Conservation (phyloP, 331 rosid genomes). For the Quercus tomentella region DNA sequence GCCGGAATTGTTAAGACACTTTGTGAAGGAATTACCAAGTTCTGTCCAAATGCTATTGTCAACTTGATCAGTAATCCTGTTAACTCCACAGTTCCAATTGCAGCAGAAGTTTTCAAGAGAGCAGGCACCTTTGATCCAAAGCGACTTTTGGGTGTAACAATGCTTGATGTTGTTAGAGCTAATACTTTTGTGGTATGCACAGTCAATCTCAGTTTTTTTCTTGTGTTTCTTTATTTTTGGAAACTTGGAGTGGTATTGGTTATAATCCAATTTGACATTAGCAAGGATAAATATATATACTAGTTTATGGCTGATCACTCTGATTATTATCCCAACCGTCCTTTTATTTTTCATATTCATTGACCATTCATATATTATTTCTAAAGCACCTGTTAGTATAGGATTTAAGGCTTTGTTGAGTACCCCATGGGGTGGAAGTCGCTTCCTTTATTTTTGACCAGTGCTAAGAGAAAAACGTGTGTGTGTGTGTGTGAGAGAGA, state of each 20-base stretch:
- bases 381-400: background rate
- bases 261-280: background rate
- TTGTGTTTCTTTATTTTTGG: slow-evolving; percentile 10
- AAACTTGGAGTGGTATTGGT: background rate
- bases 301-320: background rate
- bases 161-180: slow-evolving; percentile 93
- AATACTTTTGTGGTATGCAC: slow-evolving; percentile 89
- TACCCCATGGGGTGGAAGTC: background rate
- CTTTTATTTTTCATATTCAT: slow-evolving; percentile 1
- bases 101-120: slow-evolving; percentile 91
- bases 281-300: background rate
- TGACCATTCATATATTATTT: background rate
- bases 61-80: slow-evolving; percentile 97
- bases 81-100: slow-evolving; percentile 91
- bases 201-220: background rate
- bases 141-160: slow-evolving; percentile 76
- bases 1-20: slow-evolving; percentile 96
- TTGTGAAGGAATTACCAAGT: slow-evolving; percentile 72
- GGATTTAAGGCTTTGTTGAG: background rate
- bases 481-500: background rate
- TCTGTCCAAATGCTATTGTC: slow-evolving; percentile 84
- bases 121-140: slow-evolving; percentile 94
- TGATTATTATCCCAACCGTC: background rate
- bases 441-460: background rate
- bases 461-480: background rate